phyloP scores from a whole-genome alignment of 495 filamentous ascomycete species.

The Tuber aestivum region DNA sequence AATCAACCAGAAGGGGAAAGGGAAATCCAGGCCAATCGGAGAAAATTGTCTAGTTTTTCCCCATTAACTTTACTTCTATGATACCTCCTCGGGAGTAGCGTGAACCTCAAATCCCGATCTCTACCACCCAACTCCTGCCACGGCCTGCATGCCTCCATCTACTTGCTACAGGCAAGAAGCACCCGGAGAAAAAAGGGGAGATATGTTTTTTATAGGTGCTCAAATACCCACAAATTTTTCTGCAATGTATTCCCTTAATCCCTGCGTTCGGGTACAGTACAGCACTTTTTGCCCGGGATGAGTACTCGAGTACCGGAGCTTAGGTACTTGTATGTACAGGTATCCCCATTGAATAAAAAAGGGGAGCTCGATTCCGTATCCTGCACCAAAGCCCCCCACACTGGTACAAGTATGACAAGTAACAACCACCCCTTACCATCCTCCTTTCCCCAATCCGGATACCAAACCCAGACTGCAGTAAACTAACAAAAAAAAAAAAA shows the following conservation, averaged over 20 bases:
- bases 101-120: background rate
- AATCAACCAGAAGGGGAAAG: background rate
- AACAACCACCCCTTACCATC: background rate
- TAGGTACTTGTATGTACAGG: too few relatives aligned
- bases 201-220: too few relatives aligned
- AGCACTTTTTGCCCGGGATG: too few relatives aligned
- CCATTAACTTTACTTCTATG: too few relatives aligned
- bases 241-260: too few relatives aligned
- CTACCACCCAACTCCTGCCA: background rate
- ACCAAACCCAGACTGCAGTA: background rate
- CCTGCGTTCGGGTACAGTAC: too few relatives aligned
- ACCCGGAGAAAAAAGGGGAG: too few relatives aligned
- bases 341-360: background rate
- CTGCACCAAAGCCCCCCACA: background rate
- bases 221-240: too few relatives aligned
- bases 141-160: background rate
- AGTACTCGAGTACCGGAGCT: background rate
- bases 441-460: background rate
- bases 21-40: background rate
- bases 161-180: too few relatives aligned
- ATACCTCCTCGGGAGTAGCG: background rate
- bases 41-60: background rate
- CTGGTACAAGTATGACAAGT: background rate
- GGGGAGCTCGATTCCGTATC: background rate
- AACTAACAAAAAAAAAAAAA: background rate